Conservation (phyloP, 768 basidiomycete genomes). For the Pleurotus sapidus region DNA sequence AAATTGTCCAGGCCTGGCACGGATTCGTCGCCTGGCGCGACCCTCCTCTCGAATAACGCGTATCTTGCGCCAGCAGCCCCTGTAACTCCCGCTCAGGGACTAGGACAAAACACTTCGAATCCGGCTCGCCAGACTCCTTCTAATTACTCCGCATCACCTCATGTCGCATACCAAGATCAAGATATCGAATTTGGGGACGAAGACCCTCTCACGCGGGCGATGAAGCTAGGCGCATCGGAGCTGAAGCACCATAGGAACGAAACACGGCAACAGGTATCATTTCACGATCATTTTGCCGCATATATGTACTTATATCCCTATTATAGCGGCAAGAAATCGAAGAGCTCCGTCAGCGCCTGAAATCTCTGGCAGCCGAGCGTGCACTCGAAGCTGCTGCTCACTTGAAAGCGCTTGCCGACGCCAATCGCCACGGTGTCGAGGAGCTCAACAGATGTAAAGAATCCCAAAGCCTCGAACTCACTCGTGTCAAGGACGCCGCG, state of each 20-base stretch:
- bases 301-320: constrained; percentile 1
- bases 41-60: not conserved
- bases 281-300: not conserved
- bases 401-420: not conserved
- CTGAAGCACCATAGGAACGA: constrained; percentile 1
- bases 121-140: not conserved
- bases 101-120: not conserved
- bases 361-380: not conserved
- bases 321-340: not conserved
- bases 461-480: not conserved
- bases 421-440: not conserved
- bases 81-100: not conserved
- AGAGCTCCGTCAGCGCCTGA: not conserved
- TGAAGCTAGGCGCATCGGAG: not conserved
- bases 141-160: not conserved
- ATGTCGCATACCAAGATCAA: not conserved
- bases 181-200: not conserved
- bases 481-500: not conserved
- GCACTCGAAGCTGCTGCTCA: not conserved
- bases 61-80: not conserved
- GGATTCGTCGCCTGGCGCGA: not conserved
- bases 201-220: not conserved
- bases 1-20: not conserved
- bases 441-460: not conserved
- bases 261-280: not conserved